These are phyloP conservation scores for Vitis cinerea DNA, from an alignment of 164 flowering plant genomes.

Conservation along the genomic window DNA sequence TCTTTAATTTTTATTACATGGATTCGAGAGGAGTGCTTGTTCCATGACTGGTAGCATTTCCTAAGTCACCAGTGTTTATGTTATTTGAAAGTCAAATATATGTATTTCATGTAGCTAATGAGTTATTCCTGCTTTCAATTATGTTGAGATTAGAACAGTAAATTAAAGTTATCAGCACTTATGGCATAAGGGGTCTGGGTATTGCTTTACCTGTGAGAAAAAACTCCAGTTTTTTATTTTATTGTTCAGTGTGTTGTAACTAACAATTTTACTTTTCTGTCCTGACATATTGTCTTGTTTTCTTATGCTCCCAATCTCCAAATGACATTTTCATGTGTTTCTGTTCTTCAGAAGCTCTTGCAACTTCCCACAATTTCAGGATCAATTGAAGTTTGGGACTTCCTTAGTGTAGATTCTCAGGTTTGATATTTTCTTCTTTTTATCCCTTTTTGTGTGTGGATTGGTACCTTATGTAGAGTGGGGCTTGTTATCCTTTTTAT, in stretches of 20 bases:
- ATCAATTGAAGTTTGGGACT: constrained; percentile 99
- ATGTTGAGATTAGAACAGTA: background rate
- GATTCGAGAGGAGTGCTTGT: too few relatives aligned
- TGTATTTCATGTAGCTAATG: background rate
- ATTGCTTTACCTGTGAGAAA: background rate
- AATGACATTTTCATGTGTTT: constrained; percentile 12
- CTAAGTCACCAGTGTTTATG: too few relatives aligned
- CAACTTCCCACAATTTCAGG: constrained; percentile 85
- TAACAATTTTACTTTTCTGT: background rate
- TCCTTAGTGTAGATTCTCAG: constrained; percentile 99
- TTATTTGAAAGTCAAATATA: background rate
- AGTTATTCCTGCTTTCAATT: background rate
- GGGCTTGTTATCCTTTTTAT: background rate
- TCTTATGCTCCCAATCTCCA: constrained; percentile 3
- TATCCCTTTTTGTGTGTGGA: background rate
- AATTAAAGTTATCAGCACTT: background rate
- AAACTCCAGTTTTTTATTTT: background rate
- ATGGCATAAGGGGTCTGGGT: background rate
- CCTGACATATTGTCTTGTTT: background rate
- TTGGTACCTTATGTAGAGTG: background rate
- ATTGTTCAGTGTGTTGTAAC: background rate
- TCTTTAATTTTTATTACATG: too few relatives aligned
- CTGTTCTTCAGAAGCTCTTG: constrained; percentile 64
- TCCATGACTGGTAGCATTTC: too few relatives aligned
- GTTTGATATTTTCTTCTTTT: constrained; percentile 32